A percentile compares a stretch with the other conserved stretches of the same genome.
Conservation (phyloP, 805 yeast genomes). For the Wickerhamomyces xylosicus region DNA sequence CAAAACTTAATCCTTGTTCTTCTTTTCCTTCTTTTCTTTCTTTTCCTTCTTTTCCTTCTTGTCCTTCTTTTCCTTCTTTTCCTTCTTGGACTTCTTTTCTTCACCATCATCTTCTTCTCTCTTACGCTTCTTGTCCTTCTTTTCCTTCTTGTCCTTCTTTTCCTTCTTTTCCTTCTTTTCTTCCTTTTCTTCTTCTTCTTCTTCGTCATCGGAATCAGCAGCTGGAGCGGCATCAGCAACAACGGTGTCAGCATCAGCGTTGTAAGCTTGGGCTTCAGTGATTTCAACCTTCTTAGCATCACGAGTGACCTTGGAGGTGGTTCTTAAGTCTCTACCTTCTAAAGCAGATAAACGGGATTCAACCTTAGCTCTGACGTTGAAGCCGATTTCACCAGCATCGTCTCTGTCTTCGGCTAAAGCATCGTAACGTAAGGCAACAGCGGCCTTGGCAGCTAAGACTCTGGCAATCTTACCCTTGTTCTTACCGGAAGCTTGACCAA, state of each 20-base stretch:
- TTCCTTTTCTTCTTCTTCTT: slow-evolving; percentile 26
- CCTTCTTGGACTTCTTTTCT: slow-evolving; percentile 18
- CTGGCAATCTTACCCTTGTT: slow-evolving; percentile 99
- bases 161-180: slow-evolving; percentile 25
- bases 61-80: slow-evolving; percentile 12
- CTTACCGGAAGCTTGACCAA: slow-evolving; percentile 96
- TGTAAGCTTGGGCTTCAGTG: slow-evolving; percentile 78
- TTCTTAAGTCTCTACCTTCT: slow-evolving; percentile 94
- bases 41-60: slow-evolving; percentile 5
- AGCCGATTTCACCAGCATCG: slow-evolving; percentile 89
- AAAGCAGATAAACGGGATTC: slow-evolving; percentile 89
- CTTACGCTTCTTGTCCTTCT: slow-evolving; percentile 26
- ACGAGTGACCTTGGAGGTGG: slow-evolving; percentile 73
- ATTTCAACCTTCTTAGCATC: slow-evolving; percentile 82
- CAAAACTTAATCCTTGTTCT: slow-evolving; percentile 4
- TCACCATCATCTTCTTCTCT: slow-evolving; percentile 24
- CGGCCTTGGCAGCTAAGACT: slow-evolving; percentile 97
- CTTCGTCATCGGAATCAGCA: slow-evolving; percentile 24
- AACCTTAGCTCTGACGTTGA: slow-evolving; percentile 84
- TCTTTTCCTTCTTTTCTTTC: neutral
- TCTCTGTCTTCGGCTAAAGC: slow-evolving; percentile 95
- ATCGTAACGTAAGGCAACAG: slow-evolving; percentile 93
- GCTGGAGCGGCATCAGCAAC: slow-evolving; percentile 21
- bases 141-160: slow-evolving; percentile 24
- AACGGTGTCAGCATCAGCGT: slow-evolving; percentile 88